phyloP scores from a whole-genome alignment of 495 filamentous ascomycete genomes.

The Daldinia vernicosa region DNA sequence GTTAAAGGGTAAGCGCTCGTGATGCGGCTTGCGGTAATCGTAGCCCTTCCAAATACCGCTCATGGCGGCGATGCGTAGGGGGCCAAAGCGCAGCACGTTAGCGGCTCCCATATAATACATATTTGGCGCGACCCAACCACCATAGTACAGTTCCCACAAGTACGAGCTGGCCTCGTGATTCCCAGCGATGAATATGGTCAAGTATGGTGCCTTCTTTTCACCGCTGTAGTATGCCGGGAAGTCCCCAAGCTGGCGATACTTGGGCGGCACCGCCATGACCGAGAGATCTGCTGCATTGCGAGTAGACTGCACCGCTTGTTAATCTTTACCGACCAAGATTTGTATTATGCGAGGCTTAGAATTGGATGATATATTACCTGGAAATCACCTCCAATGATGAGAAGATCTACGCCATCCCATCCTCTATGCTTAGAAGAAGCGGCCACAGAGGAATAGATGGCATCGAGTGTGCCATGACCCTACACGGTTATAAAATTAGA shows the following conservation, averaged over 20 bases:
- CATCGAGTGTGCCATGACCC: slow-evolving; percentile 91
- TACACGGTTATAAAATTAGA: slow-evolving; percentile 46
- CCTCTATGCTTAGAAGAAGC: slow-evolving; percentile 67
- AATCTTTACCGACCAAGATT: slow-evolving; percentile 19
- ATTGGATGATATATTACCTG: slow-evolving; percentile 62
- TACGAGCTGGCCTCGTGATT: slow-evolving; percentile 94
- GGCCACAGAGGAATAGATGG: slow-evolving; percentile 82
- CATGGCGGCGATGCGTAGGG: slow-evolving; percentile 86
- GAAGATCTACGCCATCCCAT: slow-evolving; percentile 80
- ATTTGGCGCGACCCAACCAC: slow-evolving; percentile 95
- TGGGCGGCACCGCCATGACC: slow-evolving; percentile 83
- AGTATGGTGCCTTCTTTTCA: slow-evolving; percentile 75
- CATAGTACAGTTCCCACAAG: slow-evolving; percentile 90
- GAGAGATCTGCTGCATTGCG: slow-evolving; percentile 88
- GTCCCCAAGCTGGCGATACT: slow-evolving; percentile 85
- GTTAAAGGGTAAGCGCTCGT: slow-evolving; percentile 88
- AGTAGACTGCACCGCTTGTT: slow-evolving; percentile 60
- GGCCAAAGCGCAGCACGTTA: slow-evolving; percentile 82
- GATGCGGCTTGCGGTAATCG: slow-evolving; percentile 81
- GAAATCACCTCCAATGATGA: slow-evolving; percentile 93
- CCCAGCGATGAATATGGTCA: slow-evolving; percentile 91
- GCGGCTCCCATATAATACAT: slow-evolving; percentile 97
- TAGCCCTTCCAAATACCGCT: slow-evolving; percentile 92
- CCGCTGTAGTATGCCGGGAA: slow-evolving; percentile 95
- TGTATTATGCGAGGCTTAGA: slow-evolving; percentile 28